Percentiles rank a stretch among this genome's conserved stretches.
Evolutionary conservation across 495 filamentous ascomycete genomes (phyloP).

Genomic region (Podospora bellae-mahoneyi): DNA sequence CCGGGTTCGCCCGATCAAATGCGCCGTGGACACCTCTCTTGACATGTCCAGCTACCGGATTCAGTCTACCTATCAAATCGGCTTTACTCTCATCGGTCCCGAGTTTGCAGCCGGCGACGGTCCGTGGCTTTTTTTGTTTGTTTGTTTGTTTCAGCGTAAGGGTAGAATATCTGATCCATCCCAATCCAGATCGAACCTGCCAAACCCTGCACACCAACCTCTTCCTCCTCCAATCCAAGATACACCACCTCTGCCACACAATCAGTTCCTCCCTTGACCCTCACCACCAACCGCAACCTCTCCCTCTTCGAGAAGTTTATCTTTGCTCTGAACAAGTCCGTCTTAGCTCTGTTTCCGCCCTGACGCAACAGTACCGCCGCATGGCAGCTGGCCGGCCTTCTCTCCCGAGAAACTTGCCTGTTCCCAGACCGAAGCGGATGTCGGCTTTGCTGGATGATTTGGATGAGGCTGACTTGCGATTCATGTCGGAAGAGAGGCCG

Average conservation of each 20-base stretch:
- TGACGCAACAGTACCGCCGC: slow-evolving; percentile 38
- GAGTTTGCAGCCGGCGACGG: slow-evolving; percentile 38
- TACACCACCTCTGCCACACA: slow-evolving; percentile 20
- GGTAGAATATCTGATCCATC: no score
- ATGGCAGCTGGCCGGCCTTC: slow-evolving; percentile 34
- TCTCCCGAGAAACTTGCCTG: slow-evolving; percentile 31
- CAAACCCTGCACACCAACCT: neutral
- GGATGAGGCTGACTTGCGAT: neutral
- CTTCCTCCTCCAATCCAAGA: neutral
- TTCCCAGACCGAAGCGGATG: slow-evolving; percentile 20
- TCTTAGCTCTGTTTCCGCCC: slow-evolving; percentile 28
- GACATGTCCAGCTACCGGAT: slow-evolving; percentile 35
- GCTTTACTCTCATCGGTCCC: slow-evolving; percentile 36
- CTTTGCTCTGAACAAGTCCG: slow-evolving; percentile 35
- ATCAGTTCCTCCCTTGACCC: neutral
- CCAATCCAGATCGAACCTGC: neutral
- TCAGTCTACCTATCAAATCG: slow-evolving; percentile 34
- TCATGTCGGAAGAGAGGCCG: slow-evolving; percentile 1
- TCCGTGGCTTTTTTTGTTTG: slow-evolving; percentile 16
- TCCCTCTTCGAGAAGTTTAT: slow-evolving; percentile 31
- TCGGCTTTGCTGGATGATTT: neutral
- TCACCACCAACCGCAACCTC: slow-evolving; percentile 22
- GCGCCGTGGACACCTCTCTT: slow-evolving; percentile 36
- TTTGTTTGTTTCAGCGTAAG: neutral
- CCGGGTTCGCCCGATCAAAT: slow-evolving; percentile 17